Base-by-base conservation (phyloP, 2,329 filamentous ascomycete genomes). In the Fusarium camptoceras region DNA sequence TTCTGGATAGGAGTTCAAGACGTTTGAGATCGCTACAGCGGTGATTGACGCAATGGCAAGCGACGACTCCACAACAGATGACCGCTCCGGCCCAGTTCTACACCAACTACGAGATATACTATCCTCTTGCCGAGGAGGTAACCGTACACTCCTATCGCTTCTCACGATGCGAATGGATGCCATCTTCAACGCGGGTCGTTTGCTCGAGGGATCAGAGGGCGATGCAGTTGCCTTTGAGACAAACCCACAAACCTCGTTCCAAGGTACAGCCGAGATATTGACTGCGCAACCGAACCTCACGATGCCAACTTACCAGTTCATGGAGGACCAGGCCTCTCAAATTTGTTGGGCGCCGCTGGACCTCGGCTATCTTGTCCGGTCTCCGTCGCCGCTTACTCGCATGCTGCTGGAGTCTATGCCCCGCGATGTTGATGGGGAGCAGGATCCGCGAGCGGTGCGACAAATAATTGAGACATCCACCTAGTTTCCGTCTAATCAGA, bases 11-110 rank as follows among this genome's bases (percentile, higher is more conserved):
- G 77, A 84, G 70, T 82, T 82, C 69, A 84, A 84, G 51, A 83
- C 83, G 4, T 84, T 80, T 51, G 82, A 84, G 60, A 84, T 84
- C 46, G 83, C 83, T 2, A 82, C 78, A 14, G 81, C 82, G 0
- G 81, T 84, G 1, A 78, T 80, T 20, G 83, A 84, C 30, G 79
- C 79, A 3, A 73, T 82, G 47, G 72, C 78, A 7, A 75, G 70
- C 39, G 66, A 78, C 61, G 74, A 58, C 61, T 73, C 54, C 12
- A 51, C 59, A 42, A 61, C 41, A 37, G 66, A 31, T 22, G 72
- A 76, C 15, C 75, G 75, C 15, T 77, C 81, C 0, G 74, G 75
- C 3, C 78, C 80, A 15, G 78, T 83, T 14, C 74, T 84, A 2
- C 62, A 75, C 31, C 78, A 78, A 37, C 71, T 84, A 8, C 80